Percentiles rank a stretch among this genome's conserved stretches.
These are phyloP conservation scores for Ascochyta viciae-villosae DNA, from an alignment of 2,329 filamentous ascomycete genomes.

Conservation along the genomic window DNA sequence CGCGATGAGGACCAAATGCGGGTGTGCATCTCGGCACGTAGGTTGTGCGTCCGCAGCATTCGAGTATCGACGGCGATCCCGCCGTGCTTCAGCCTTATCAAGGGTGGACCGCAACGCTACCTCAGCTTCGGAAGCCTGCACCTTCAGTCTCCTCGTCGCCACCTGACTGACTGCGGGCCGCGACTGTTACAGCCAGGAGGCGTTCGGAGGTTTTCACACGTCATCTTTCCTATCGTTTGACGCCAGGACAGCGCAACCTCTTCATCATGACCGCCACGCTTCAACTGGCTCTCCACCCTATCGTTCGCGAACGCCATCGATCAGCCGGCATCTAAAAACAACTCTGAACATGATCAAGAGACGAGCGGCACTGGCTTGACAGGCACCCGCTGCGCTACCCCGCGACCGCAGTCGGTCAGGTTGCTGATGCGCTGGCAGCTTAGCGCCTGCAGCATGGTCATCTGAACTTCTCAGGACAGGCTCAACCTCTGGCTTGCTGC, in stretches of 20 bases:
- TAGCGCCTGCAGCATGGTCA: conserved; percentile 47
- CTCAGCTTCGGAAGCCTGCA: conserved; percentile 10
- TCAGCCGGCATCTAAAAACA: conserved; percentile 43
- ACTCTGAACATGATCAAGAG: conserved; percentile 27
- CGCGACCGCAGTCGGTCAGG: conserved; percentile 42
- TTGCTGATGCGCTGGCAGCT: conserved; percentile 48
- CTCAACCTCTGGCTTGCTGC: conserved; percentile 34
- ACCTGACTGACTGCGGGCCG: conserved; percentile 13
- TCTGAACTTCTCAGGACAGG: conserved; percentile 37
- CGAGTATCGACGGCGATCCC: conserved; percentile 5
- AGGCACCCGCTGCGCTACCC: conserved; percentile 46
- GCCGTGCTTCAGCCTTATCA: conserved; percentile 43
- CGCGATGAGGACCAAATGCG: conserved; percentile 17
- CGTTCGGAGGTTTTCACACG: conserved; percentile 14
- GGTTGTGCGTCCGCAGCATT: conserved; percentile 22
- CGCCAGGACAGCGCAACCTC: conserved; percentile 9
- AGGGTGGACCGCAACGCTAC: conserved; percentile 16
- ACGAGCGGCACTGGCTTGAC: conserved; percentile 35
- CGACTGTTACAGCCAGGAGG: conserved; percentile 8
- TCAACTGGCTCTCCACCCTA: conserved; percentile 22
- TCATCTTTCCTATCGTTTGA: conserved; percentile 8
- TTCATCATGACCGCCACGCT: not conserved
- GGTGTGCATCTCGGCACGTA: conserved; percentile 25
- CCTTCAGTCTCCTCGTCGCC: conserved; percentile 4
- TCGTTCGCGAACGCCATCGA: conserved; percentile 25